Conservation (phyloP, 306 rosid genomes). For the Cucurbita ficifolia region DNA sequence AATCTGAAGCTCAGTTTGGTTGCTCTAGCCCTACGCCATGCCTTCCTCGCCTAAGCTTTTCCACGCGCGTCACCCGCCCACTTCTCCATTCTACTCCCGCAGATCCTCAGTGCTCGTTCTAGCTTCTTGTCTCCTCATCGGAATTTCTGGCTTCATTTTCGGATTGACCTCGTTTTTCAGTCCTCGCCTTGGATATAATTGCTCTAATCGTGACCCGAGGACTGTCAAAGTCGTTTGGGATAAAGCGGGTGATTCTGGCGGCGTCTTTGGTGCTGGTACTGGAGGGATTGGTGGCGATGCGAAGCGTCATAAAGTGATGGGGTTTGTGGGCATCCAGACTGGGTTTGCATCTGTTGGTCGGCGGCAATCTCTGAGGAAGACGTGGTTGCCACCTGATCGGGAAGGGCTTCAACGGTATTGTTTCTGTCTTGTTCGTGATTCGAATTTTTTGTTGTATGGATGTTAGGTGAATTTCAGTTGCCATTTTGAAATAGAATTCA, state of each 20-base stretch:
- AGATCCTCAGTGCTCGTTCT: slow-evolving; percentile 33
- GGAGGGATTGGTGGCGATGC: background rate
- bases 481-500: background rate
- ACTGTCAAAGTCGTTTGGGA: slow-evolving; percentile 80
- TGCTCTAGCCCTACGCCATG: slow-evolving; percentile 14
- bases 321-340: slow-evolving; percentile 77
- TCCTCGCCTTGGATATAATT: slow-evolving; percentile 13
- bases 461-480: background rate
- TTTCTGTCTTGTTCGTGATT: background rate
- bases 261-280: background rate
- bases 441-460: background rate
- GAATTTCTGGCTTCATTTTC: slow-evolving; percentile 32
- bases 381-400: slow-evolving; percentile 92
- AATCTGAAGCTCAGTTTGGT: background rate
- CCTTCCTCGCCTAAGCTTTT: slow-evolving; percentile 44
- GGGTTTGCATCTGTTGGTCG: slow-evolving; percentile 79
- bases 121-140: slow-evolving; percentile 22
- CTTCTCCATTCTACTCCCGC: slow-evolving; percentile 24
- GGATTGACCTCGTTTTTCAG: slow-evolving; percentile 21
- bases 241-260: slow-evolving; percentile 4
- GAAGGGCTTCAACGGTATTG: slow-evolving; percentile 59
- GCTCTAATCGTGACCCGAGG: slow-evolving; percentile 24
- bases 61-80: slow-evolving; percentile 26
- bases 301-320: slow-evolving; percentile 59
- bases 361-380: slow-evolving; percentile 52